Evolutionary conservation across 2,329 filamentous ascomycete genomes (phyloP).

Genomic region (Beauveria varroae): DNA sequence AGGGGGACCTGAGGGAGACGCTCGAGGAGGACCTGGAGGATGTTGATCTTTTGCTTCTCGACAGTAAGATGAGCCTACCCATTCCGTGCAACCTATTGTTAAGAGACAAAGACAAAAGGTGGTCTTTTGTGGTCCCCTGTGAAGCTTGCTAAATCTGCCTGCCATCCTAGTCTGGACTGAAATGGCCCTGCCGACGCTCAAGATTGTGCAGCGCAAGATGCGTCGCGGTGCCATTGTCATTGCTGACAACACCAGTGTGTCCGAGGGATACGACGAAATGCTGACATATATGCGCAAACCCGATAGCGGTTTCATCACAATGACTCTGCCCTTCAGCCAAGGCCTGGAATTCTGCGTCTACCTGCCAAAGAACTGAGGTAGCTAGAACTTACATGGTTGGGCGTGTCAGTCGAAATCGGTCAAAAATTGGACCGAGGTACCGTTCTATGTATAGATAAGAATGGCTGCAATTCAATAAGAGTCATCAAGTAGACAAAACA

Average conservation of each 20-base stretch:
- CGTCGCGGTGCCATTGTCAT: conserved; percentile 37
- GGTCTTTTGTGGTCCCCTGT: no score
- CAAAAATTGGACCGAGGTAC: not conserved
- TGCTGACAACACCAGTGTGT: conserved; percentile 36
- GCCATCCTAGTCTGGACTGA: conserved; percentile 39
- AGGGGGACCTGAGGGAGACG: conserved; percentile 46
- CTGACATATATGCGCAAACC: conserved; percentile 33
- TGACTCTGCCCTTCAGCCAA: conserved; percentile 15
- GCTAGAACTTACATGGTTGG: not conserved
- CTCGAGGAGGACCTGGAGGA: conserved; percentile 20
- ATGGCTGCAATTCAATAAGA: not conserved
- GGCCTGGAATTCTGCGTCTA: conserved; percentile 18
- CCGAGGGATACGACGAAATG: conserved; percentile 35
- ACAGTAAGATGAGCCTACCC: conserved; percentile 37
- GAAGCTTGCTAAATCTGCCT: not conserved
- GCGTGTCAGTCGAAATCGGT: not conserved
- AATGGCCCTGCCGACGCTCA: conserved; percentile 41
- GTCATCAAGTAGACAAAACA: not conserved
- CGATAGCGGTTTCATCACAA: conserved; percentile 36
- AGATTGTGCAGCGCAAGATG: conserved; percentile 34
- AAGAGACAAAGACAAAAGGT: no score
- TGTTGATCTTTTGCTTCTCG: conserved; percentile 40
- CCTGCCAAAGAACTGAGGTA: conserved; percentile 8
- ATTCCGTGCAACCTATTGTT: no score
- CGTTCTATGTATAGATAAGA: not conserved